A percentile compares a stretch with the other conserved stretches of the same genome.
phyloP scores from a whole-genome alignment of 2,329 filamentous ascomycete genomes.

The Helicocarpus griseus region DNA sequence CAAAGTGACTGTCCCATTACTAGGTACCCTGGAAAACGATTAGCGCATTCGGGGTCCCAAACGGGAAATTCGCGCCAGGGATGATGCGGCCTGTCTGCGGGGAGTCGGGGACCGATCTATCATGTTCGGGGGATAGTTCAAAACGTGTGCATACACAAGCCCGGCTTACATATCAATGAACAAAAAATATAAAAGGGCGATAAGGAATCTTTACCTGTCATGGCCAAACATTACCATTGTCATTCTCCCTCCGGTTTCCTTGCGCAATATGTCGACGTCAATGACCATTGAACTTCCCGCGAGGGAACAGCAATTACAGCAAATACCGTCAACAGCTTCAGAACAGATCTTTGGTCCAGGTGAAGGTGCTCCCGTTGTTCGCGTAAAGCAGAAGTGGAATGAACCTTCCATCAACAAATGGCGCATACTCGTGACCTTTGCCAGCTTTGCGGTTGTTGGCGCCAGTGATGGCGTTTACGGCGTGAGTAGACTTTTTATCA shows the following conservation, averaged over 20 bases:
- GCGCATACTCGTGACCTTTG: conserved; percentile 34
- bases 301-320: not conserved
- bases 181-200: no score
- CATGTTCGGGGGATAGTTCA: no score
- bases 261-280: not conserved
- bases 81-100: no score
- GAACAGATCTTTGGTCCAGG: not conserved
- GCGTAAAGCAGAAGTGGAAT: conserved; percentile 14
- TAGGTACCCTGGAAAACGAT: no score
- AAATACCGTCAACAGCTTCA: not conserved
- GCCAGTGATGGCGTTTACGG: conserved; percentile 48
- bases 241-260: not conserved
- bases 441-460: conserved; percentile 46
- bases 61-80: no score
- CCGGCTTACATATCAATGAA: no score
- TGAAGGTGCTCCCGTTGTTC: not conserved
- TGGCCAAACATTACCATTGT: no score
- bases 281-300: not conserved
- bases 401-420: conserved; percentile 13
- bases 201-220: no score
- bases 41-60: no score
- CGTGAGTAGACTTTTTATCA: conserved; percentile 24
- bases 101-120: no score
- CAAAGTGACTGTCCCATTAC: no score
- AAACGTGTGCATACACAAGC: no score